Conservation (phyloP, 768 basidiomycete genomes). For the Phylloporus scabripes region DNA sequence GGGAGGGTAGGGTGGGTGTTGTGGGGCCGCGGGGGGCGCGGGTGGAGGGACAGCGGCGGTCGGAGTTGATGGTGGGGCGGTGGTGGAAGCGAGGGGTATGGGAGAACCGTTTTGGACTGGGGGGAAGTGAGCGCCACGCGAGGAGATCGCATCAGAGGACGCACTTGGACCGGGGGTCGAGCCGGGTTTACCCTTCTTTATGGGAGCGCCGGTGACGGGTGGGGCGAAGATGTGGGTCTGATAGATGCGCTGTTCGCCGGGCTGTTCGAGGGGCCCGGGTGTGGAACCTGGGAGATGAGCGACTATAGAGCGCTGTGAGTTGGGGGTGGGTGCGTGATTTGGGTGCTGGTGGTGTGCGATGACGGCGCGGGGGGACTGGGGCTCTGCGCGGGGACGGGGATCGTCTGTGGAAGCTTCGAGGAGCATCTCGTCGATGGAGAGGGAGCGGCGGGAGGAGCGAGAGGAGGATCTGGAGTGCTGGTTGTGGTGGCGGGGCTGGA, state of each 20-base stretch:
- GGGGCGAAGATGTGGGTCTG: conserved; percentile 71
- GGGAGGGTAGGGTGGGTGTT: conserved; percentile 24
- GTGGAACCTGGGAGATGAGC: conserved; percentile 16
- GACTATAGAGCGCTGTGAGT: conserved; percentile 20
- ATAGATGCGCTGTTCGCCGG: conserved; percentile 40
- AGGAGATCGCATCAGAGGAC: conserved; percentile 3
- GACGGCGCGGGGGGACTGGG: conserved; percentile 26
- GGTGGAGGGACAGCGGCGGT: conserved; percentile 7
- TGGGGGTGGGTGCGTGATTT: conserved; percentile 12
- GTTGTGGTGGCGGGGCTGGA: conserved; percentile 15
- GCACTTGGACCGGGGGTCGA: conserved; percentile 20
- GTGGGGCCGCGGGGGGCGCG: background rate
- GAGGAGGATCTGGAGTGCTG: conserved; percentile 29
- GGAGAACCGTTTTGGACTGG: conserved; percentile 18
- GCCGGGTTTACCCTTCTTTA: conserved; percentile 54
- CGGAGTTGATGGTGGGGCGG: conserved; percentile 16
- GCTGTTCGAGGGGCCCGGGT: conserved; percentile 28
- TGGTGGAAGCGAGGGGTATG: conserved; percentile 8
- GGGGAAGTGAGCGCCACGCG: conserved; percentile 13
- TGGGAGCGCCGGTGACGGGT: conserved; percentile 65
- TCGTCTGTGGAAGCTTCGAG: conserved; percentile 41
- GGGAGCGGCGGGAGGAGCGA: conserved; percentile 32
- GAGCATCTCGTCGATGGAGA: conserved; percentile 45
- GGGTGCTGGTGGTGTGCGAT: conserved; percentile 31
- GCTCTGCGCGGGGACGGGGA: conserved; percentile 29